Base-by-base conservation (phyloP, 129 eudicot genomes). In the Oenanthe sinensis region DNA sequence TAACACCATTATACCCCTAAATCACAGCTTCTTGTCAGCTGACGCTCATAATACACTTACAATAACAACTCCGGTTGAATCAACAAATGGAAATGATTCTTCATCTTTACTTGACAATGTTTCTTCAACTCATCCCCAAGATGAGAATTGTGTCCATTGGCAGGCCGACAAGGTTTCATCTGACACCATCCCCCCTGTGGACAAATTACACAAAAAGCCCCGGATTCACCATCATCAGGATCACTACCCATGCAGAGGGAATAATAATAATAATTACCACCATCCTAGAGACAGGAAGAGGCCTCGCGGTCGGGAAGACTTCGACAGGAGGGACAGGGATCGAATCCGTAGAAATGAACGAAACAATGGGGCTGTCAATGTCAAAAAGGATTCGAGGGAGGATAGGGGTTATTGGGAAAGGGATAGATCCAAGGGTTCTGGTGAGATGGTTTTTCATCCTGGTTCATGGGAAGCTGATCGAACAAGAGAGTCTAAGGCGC, bases 361-460 rank as follows among this genome's bases (percentile, higher is more conserved):
- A 9, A 50, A 50, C 40, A 74, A 74, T 26, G 58, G 60, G 47
- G 55, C 86, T 83, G 52, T 77, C 48, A 86, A 86, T 65, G 83
- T 89, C 69, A 84, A 89, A 80, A 89, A 85, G 74, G 88, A 87
- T 12, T 30, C 43, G 22, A 79, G 84, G 78, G 98, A 95, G 70
- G 86, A 82, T 65, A 90, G 83, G 86, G 98, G 98, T 83, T 95
- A 90, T 44, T 95, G 98, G 98, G 98, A 95, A 82, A 80, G 98
- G 84, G 96, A 91, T 71, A 88, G 86, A 11, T 74, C 79, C 77
- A 74, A 74, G 42, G 94, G 88, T 16, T 86, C 87, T 4, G 87
- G 85, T 76, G 94, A 88, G 81, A 77, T 91, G 89, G 96, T 95
- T 71, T 95, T 84, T 58, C 97, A 85, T 67, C 75, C 71, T 71